Percentiles rank a stretch among this genome's conserved stretches.
Evolutionary conservation across 768 basidiomycete species (phyloP).

Genomic region (Exidia glandulosa): DNA sequence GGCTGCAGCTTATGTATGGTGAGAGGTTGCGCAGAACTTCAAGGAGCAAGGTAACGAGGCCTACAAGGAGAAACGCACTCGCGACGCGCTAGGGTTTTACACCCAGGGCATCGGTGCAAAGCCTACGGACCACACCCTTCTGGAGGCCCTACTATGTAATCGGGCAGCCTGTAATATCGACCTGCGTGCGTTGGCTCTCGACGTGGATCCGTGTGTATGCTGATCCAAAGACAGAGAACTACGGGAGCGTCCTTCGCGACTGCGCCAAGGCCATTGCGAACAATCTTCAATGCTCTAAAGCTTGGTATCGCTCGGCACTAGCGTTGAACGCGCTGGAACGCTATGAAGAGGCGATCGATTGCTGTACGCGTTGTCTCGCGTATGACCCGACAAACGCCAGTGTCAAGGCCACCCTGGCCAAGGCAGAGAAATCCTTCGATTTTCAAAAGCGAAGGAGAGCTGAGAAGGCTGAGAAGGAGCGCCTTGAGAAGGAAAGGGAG

Average conservation of each 20-base stretch:
- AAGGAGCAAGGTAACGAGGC: constrained; percentile 96
- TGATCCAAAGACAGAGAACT: constrained; percentile 52
- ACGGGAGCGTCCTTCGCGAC: constrained; percentile 76
- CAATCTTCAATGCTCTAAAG: constrained; percentile 66
- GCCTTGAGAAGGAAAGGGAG: constrained; percentile 42
- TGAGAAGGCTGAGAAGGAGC: constrained; percentile 38
- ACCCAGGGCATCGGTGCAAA: constrained; percentile 80
- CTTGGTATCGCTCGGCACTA: constrained; percentile 72
- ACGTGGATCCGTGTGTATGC: background rate
- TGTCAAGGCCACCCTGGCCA: constrained; percentile 34
- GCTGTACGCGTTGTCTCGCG: constrained; percentile 55
- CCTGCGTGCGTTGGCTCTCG: constrained; percentile 43
- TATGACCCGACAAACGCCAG: constrained; percentile 49
- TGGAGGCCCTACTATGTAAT: constrained; percentile 71
- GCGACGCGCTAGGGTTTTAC: constrained; percentile 86
- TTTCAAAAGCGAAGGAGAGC: constrained; percentile 39
- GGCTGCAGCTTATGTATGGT: background rate
- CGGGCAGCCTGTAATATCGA: constrained; percentile 90
- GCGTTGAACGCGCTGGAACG: constrained; percentile 68
- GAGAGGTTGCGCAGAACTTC: constrained; percentile 86
- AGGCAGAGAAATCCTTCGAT: constrained; percentile 19
- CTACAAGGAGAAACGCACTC: constrained; percentile 73
- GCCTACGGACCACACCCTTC: constrained; percentile 47
- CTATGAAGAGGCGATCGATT: constrained; percentile 74
- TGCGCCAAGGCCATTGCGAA: constrained; percentile 58